Percentiles rank a stretch among this genome's conserved stretches.
Evolutionary conservation across 148 eudicot species (phyloP).

Genomic region (Chenopodium suecicum): DNA sequence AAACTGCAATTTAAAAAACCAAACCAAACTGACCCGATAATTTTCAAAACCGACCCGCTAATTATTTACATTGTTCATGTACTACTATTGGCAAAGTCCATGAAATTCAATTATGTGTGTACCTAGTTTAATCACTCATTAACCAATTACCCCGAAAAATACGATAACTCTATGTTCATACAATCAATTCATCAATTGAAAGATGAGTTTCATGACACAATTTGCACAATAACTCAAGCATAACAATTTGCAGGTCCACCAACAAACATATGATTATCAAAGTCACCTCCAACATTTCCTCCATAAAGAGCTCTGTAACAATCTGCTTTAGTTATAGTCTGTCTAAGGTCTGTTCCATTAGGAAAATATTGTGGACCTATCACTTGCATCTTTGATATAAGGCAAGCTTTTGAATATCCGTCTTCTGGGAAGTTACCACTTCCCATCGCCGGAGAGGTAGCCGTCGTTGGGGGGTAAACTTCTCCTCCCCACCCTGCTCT

Average conservation of each 20-base stretch:
- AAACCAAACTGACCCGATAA: too few relatives aligned
- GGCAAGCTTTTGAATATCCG: not conserved
- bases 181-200: not conserved
- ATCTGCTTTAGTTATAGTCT: not conserved
- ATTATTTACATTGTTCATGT: too few relatives aligned
- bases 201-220: not conserved
- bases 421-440: constrained; percentile 21
- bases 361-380: not conserved
- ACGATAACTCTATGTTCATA: not conserved
- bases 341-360: not conserved
- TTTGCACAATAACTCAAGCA: not conserved
- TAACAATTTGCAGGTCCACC: constrained; percentile 12
- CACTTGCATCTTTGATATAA: not conserved
- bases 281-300: not conserved
- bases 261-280: constrained; percentile 10
- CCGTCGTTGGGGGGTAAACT: not conserved
- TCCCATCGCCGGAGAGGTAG: constrained; percentile 12
- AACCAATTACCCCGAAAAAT: too few relatives aligned
- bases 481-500: constrained; percentile 31
- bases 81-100: too few relatives aligned
- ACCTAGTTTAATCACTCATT: too few relatives aligned
- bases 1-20: too few relatives aligned
- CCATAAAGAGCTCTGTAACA: constrained; percentile 5
- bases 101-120: too few relatives aligned
- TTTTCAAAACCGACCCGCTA: too few relatives aligned